These are phyloP conservation scores for Coelastrella sp. DNA, from an alignment of 139 green algal species.

Conservation along the genomic window DNA sequence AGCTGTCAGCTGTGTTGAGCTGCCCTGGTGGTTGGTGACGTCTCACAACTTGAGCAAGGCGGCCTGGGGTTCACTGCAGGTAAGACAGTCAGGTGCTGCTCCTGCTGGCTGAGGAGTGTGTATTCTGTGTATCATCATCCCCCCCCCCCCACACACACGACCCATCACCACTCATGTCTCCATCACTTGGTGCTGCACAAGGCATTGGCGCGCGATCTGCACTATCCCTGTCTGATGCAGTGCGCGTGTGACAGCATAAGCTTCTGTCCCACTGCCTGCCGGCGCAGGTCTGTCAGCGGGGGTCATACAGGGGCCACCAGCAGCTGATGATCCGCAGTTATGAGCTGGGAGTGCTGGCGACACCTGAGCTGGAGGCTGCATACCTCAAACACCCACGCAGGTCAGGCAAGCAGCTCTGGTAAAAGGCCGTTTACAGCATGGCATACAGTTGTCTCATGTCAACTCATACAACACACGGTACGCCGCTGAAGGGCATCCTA, in stretches of 20 bases:
- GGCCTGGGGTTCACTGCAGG: constrained; percentile 85
- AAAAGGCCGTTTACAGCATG: not conserved
- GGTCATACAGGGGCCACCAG: not conserved
- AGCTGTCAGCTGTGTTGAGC: constrained; percentile 29
- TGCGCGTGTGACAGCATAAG: no score
- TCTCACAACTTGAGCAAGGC: constrained; percentile 89
- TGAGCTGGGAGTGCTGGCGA: constrained; percentile 83
- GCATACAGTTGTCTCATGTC: not conserved
- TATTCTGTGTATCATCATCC: no score
- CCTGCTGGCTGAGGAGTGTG: no score
- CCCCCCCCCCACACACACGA: no score
- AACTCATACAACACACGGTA: not conserved
- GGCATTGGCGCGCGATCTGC: no score
- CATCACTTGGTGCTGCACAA: no score
- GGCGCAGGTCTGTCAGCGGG: not conserved
- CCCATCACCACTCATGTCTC: no score
- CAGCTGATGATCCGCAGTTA: constrained; percentile 71
- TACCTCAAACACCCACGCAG: constrained; percentile 55
- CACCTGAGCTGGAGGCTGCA: constrained; percentile 64
- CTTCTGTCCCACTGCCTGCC: no score
- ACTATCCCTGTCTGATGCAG: no score
- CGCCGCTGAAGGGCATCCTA: no score
- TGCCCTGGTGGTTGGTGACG: constrained; percentile 77
- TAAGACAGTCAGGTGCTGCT: constrained; percentile 50
- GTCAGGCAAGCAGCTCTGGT: not conserved